Base-by-base conservation (phyloP, 169 alveolate species). In the Plasmodium cynomolgi region DNA sequence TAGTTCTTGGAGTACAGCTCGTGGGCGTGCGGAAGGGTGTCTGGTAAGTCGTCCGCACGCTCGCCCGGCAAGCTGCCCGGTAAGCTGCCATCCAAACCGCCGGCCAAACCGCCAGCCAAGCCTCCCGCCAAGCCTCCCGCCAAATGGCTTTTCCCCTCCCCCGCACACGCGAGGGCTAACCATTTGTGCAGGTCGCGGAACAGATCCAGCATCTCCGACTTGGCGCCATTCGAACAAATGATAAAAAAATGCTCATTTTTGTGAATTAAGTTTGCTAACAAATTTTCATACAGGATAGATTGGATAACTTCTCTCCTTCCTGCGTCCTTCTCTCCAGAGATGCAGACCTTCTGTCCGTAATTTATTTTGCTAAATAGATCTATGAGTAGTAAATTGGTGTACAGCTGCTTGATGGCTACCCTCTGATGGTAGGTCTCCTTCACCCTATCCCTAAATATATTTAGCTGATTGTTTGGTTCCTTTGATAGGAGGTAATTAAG, bases 231-330 rank as follows among this genome's bases (percentile, higher is more conserved):
- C 71, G 93, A 74, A 37, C 93, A 86, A n/a, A 86, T 47, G n/a
- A 86, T 86, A 79, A 86, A 86, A 86, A 86, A 58, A 39, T 86
- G 62, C 68, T 86, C 93, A 74, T 86, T 77, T 17, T 86, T 79
- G 58, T 79, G 58, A 86, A 86, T 31, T 37, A 77, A 50, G 44
- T 86, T 86, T 44, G 81, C 20, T 1, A 86, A n/a, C 23, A 86
- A 79, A 77, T 86, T 86, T 56, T 75, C 93, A 86, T 77, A 77
- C 56, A 86, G 58, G 31, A 86, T 33, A 9, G 93, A 86, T 2
- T 20, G 39, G 29, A 86, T 37, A 8, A 86, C 17, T 9, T 54
- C 47, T 54, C 81, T 29, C 81, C 81, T 86, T 20, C 86, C 88
- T 11, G 26, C 20, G 20, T 77, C 77, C 68, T 33, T 77, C 9